phyloP scores from a whole-genome alignment of 2,329 filamentous ascomycete species.

The Aspergillus hiratsukae region DNA sequence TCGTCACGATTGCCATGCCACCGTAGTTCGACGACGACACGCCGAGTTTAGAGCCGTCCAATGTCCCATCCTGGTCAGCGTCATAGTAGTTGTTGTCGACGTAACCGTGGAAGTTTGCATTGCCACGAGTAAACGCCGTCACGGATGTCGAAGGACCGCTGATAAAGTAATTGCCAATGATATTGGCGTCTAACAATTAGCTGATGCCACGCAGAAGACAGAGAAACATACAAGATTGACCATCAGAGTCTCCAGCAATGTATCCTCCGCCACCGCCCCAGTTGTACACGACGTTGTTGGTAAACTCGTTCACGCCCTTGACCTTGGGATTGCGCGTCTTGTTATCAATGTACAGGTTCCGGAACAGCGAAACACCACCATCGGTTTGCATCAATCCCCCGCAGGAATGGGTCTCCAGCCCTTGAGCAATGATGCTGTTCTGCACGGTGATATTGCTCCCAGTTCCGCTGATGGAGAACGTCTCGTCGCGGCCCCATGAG shows the following conservation, averaged over 20 bases:
- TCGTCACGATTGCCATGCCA: conserved; percentile 11
- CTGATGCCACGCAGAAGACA: neutral
- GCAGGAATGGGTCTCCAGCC: conserved; percentile 51
- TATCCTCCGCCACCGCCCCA: conserved; percentile 50
- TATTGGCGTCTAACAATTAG: conserved; percentile 39
- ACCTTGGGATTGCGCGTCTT: conserved; percentile 56
- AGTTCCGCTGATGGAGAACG: conserved; percentile 48
- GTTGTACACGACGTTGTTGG: conserved; percentile 52
- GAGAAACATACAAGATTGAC: conserved; percentile 30
- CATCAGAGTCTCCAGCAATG: conserved; percentile 50
- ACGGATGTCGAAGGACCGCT: conserved; percentile 49
- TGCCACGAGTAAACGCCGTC: conserved; percentile 53
- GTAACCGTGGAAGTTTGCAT: conserved; percentile 51
- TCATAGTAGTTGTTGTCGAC: conserved; percentile 53
- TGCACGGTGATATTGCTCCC: conserved; percentile 49
- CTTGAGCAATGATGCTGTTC: conserved; percentile 52
- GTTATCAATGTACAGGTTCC: conserved; percentile 55
- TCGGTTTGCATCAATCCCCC: conserved; percentile 41
- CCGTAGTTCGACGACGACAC: conserved; percentile 8
- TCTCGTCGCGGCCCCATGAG: conserved; percentile 55
- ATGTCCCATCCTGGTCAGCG: conserved; percentile 44
- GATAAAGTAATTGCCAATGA: conserved; percentile 56
- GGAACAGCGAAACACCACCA: conserved; percentile 41
- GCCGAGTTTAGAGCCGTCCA: conserved; percentile 40
- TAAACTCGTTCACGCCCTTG: conserved; percentile 54